Conservation (phyloP, 163 green algal genomes). For the Scenedesmus sp. region DNA sequence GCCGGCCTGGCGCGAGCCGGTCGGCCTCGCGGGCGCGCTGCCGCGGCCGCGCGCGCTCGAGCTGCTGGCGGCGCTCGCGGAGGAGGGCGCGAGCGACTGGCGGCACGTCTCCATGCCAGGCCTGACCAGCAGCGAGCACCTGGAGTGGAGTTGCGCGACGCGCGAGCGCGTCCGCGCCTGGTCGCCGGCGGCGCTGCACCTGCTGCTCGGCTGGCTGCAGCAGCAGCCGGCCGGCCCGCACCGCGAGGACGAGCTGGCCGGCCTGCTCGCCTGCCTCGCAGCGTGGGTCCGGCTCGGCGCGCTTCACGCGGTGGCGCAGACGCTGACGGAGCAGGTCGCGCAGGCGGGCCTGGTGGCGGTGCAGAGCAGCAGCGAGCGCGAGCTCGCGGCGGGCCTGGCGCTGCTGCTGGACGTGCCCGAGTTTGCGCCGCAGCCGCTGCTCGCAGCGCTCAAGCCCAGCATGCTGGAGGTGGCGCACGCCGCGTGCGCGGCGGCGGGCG, state of each 20-base stretch:
- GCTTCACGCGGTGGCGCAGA: background rate
- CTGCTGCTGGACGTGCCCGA: constrained; percentile 30
- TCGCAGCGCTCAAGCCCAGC: background rate
- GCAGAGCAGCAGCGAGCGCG: constrained; percentile 16
- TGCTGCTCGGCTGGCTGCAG: constrained; percentile 35
- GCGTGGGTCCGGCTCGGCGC: constrained; percentile 35
- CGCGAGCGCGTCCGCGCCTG: constrained; percentile 28
- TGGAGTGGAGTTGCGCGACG: constrained; percentile 2
- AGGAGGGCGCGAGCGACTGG: constrained; percentile 42
- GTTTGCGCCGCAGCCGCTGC: constrained; percentile 31
- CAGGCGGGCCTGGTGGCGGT: background rate
- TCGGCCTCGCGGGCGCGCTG: background rate
- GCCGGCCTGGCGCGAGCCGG: background rate
- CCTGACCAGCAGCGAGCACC: constrained; percentile 12
- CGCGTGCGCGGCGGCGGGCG: too few relatives aligned
- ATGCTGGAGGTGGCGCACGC: constrained; percentile 12
- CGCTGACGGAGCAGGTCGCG: constrained; percentile 2
- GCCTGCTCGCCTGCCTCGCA: constrained; percentile 5
- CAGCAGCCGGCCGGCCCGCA: constrained; percentile 9
- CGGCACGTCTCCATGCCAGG: constrained; percentile 30
- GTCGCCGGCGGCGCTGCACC: constrained; percentile 1
- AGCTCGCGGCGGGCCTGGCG: background rate
- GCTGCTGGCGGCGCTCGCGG: constrained; percentile 20
- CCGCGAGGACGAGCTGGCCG: background rate
- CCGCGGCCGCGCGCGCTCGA: background rate